Percentiles rank a stretch among this genome's conserved stretches.
phyloP scores from a whole-genome alignment of 2,329 filamentous ascomycete species.

The Rhinocladiella mackenziei region DNA sequence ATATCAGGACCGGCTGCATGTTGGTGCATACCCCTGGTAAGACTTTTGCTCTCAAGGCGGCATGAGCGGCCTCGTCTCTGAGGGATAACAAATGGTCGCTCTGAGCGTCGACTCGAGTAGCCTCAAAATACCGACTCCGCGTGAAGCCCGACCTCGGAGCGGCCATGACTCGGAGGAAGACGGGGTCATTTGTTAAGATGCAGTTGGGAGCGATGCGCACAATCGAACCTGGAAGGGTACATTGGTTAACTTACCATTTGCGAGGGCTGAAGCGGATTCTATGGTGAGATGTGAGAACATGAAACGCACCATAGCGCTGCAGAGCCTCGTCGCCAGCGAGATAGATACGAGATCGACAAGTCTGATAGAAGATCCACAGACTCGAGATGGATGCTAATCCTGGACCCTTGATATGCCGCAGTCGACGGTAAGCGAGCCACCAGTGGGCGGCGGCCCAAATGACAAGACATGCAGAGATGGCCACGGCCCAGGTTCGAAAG shows the following conservation, averaged over 20 bases:
- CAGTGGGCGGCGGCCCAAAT: neutral
- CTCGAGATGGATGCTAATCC: constrained; percentile 10
- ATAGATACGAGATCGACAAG: constrained; percentile 10
- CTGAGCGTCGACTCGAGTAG: constrained; percentile 11
- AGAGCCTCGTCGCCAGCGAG: constrained; percentile 7
- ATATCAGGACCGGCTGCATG: too few relatives aligned
- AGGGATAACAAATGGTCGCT: constrained; percentile 13
- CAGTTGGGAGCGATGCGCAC: constrained; percentile 13
- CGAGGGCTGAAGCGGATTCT: too few relatives aligned
- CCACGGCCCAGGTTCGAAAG: too few relatives aligned
- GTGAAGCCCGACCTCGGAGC: constrained; percentile 14
- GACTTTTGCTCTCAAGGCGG: constrained; percentile 13
- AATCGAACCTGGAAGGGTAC: constrained; percentile 29
- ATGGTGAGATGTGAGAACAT: too few relatives aligned
- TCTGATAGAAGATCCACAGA: constrained; percentile 18
- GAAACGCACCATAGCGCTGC: constrained; percentile 20
- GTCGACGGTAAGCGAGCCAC: constrained; percentile 7
- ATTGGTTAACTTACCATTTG: too few relatives aligned
- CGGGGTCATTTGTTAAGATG: constrained; percentile 13
- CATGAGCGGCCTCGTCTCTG: constrained; percentile 15
- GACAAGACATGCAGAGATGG: too few relatives aligned
- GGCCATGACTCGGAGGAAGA: constrained; percentile 5
- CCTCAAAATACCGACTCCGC: constrained; percentile 10
- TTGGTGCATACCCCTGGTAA: constrained; percentile 13
- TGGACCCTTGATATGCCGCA: constrained; percentile 17